Evolutionary conservation across 495 filamentous ascomycete genomes (phyloP), one percentile per base, ranked within the genome.

Genomic region (Neurospora sp.): DNA sequence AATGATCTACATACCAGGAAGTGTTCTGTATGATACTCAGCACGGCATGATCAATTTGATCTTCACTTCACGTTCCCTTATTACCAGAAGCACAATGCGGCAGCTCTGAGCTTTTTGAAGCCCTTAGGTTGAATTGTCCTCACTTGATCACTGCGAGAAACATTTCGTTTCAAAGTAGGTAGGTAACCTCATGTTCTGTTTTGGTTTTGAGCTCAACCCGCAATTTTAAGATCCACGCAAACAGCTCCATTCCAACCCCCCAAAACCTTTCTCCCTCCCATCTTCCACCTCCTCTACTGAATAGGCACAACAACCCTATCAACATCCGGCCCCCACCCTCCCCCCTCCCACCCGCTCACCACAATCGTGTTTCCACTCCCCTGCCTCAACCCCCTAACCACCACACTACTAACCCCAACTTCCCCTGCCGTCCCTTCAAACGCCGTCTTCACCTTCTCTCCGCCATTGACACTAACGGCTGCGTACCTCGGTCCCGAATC

Each of bases 391-490:
- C 82, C 73, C 70, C 77, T 79, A 77, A 86, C 81, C 78, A 89
- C 74, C 48, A 78, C 82, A 69, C 83, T 85, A 37, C 75, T 81
- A 5, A 75, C 80, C 4, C 77, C 76, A 16, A 82, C 82, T 10
- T 78, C 79, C 7, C 71, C 74, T 2, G 78, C 73, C 20, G 84
- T 83, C 72, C 54, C 54, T 35, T 88, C 69, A 71, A 89, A 89
- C 5, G 87, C 87, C 10, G 88, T 41, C 62, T 84, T 85, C 77
- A 88, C 46, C 54, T 84, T 85, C 76, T 84, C 73, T 69, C 82
- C 86, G 1, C 87, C 86, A 78, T 89, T 89, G n/a, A 90, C 89
- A n/a, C 79, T 77, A 20, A 89, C 84, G 62, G 83, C 84, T 0
- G 86, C 87, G 77, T 85, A 86, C 44, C 87, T 77, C 75, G 88